A percentile compares a stretch with the other conserved stretches of the same genome.
Evolutionary conservation across 306 rosid genomes (phyloP).

Genomic region (Ochetophila trinervis): DNA sequence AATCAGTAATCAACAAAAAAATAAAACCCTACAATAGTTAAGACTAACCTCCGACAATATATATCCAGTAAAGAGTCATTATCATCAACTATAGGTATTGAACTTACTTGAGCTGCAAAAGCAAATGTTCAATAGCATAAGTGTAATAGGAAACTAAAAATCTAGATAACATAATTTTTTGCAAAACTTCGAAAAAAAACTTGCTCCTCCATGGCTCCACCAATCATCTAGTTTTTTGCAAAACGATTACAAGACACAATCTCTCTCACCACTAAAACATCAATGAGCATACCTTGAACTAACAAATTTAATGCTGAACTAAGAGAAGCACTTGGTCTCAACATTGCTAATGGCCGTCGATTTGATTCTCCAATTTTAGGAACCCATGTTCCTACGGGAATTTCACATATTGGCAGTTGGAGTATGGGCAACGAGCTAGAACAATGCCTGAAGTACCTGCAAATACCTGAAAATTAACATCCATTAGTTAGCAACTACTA

Average conservation of each 20-base stretch:
- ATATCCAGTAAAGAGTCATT: constrained; percentile 84
- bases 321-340: constrained; percentile 86
- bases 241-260: too few species aligned
- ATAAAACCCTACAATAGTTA: background rate
- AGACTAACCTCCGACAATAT: constrained; percentile 95
- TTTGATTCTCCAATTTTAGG: constrained; percentile 93
- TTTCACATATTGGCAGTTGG: constrained; percentile 74
- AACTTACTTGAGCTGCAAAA: constrained; percentile 91
- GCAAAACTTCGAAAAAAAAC: background rate
- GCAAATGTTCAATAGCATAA: constrained; percentile 11
- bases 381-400: constrained; percentile 97
- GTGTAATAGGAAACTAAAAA: constrained; percentile 14
- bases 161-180: background rate
- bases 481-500: constrained; percentile 34
- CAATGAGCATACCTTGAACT: constrained; percentile 62
- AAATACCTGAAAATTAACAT: constrained; percentile 75
- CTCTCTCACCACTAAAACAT: too few species aligned
- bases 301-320: constrained; percentile 75
- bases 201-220: background rate
- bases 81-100: constrained; percentile 94
- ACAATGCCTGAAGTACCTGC: constrained; percentile 90
- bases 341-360: constrained; percentile 68
- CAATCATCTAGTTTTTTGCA: background rate
- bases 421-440: constrained; percentile 83
- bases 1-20: background rate